Base-by-base conservation (phyloP, 2,329 filamentous ascomycete genomes). In the Chaetomium sp. region DNA sequence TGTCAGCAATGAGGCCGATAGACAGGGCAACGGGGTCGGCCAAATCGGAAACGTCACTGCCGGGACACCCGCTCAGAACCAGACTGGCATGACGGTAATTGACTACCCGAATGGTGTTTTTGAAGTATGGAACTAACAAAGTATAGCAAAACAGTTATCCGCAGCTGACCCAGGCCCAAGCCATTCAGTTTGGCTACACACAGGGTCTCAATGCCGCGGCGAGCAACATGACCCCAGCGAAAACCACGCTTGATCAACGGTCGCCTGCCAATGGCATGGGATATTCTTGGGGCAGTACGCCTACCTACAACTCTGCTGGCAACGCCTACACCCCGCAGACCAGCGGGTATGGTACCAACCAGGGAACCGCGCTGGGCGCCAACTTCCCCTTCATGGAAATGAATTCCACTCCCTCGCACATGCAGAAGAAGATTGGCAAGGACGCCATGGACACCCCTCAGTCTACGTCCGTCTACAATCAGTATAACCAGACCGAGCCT, bases 401-500 rank as follows among this genome's bases (percentile, higher is more conserved):
- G 5, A 35, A 55, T 13, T 53, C 25, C 19, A 66, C 64, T 4
- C 64, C 64, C 1, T 63, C 53, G n/a, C 60, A 66, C n/a, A 31
- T 53, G 45, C 54, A 47, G 1, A 63, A 61, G 57, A 59, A 55
- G 45, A 13, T 10, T 9, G 33, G 27, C 45, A n/a, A 29, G 3
- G 19, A 47, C 29, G 12, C 25, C n/a, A 38, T 35, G 33, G 33
- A 16, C 1, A 63, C 60, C 31, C 64, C 61, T n/a, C 29, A 49
- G n/a, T 51, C 57, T 10, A 5, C 6, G 6, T 33, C 31, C 16
- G 12, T 55, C 8, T n/a, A 21, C 21, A 53, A n/a, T 23, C 62
- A 64, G 53, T 68, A 65, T 49, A 66, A 67, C 19, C 71, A 76
- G 57, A 79, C 78, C 0, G 79, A 80, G 70, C 79, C 79, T 1